Percentiles rank a stretch among this genome's conserved stretches.
Evolutionary conservation across 129 eudicot genomes (phyloP).

Genomic region (Flaveria robusta): DNA sequence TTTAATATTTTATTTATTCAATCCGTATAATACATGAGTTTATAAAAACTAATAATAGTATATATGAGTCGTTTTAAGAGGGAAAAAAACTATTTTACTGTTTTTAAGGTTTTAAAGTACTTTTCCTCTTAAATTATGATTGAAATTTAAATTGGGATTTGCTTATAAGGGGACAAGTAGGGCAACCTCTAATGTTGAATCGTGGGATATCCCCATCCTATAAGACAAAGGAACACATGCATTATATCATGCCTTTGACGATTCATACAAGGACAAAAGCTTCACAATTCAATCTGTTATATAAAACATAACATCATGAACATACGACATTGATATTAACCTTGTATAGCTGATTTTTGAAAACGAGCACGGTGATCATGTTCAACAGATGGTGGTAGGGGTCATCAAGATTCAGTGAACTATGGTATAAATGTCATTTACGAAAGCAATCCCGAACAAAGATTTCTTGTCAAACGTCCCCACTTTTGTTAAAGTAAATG

Average conservation of each 20-base stretch:
- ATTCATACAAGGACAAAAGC: slow-evolving; percentile 10
- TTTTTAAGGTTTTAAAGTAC: not conserved
- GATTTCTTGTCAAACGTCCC: slow-evolving; percentile 10
- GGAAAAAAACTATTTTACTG: not conserved
- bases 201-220: slow-evolving; percentile 35
- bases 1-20: too few relatives aligned
- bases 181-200: slow-evolving; percentile 17
- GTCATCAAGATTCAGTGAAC: slow-evolving; percentile 10
- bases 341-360: not conserved
- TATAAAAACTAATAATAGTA: too few relatives aligned
- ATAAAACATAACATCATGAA: not conserved
- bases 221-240: slow-evolving; percentile 33
- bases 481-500: not conserved
- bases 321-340: not conserved
- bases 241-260: slow-evolving; percentile 14
- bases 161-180: slow-evolving; percentile 28
- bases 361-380: not conserved
- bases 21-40: too few relatives aligned
- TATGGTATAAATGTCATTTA: not conserved
- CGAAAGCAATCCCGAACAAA: slow-evolving; percentile 21
- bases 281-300: not conserved
- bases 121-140: not conserved
- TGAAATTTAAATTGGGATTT: not conserved
- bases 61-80: too few relatives aligned
- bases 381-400: not conserved